Conservation (phyloP, 1,284 basidiomycete species). For the Takashimella tepidaria region DNA sequence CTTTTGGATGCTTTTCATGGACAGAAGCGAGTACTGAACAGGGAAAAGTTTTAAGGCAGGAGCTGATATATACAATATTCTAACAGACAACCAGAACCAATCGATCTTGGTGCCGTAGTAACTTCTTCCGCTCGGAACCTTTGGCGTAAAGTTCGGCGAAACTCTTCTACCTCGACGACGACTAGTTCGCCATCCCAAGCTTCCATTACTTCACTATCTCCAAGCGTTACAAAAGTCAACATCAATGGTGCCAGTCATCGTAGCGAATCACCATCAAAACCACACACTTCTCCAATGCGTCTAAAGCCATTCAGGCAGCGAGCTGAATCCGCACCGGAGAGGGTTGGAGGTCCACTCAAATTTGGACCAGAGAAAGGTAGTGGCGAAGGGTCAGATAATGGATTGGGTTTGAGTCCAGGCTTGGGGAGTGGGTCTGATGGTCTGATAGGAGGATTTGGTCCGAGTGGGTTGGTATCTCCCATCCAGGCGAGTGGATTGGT, state of each 20-base stretch:
- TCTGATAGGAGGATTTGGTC: background rate
- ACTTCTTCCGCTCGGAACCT: conserved; percentile 37
- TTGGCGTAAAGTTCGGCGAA: conserved; percentile 37
- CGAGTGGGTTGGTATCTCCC: background rate
- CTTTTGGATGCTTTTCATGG: too few species aligned
- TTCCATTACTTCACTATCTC: too few species aligned
- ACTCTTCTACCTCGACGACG: conserved; percentile 1
- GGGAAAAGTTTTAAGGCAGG: too few species aligned
- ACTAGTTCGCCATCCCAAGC: too few species aligned
- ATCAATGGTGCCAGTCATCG: too few species aligned
- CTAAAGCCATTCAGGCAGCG: background rate
- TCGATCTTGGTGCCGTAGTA: conserved; percentile 40
- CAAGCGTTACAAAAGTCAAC: too few species aligned
- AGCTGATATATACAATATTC: too few species aligned
- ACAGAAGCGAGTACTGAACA: too few species aligned
- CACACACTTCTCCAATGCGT: background rate
- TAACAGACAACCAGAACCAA: conserved; percentile 17
- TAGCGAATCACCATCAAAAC: background rate
- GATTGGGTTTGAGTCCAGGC: too few species aligned
- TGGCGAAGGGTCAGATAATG: background rate
- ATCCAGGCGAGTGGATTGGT: too few species aligned
- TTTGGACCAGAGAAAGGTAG: background rate
- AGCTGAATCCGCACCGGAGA: background rate
- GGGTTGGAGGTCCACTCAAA: background rate
- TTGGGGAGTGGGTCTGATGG: background rate